Evolutionary conservation across 176 grass and related monocot species (phyloP).

Genomic region (Triticum dicoccoides): DNA sequence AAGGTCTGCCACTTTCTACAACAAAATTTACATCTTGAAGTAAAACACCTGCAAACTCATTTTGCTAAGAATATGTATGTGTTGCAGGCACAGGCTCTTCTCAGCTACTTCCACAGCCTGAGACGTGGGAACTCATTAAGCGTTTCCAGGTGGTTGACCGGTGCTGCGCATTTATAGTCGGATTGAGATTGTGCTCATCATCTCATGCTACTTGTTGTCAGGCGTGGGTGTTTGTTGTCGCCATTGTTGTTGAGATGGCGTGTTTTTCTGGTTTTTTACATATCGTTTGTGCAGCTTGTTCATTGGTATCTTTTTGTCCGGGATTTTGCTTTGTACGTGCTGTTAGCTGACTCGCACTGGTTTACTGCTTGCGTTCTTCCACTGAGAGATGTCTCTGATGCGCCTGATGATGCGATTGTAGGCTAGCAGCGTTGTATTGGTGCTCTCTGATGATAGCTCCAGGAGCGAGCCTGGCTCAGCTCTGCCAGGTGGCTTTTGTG

Average conservation of each 20-base stretch:
- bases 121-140: conserved; percentile 67
- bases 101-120: conserved; percentile 77
- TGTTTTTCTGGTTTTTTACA: neutral
- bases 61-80: neutral
- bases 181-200: conserved; percentile 28
- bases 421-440: neutral
- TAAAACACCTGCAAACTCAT: neutral
- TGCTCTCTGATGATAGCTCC: too few species aligned
- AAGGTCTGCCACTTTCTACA: conserved; percentile 39
- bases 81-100: conserved; percentile 74
- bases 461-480: too few species aligned
- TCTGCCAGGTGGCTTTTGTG: too few species aligned
- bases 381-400: neutral
- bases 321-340: conserved; percentile 45
- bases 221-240: neutral
- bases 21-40: neutral
- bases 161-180: conserved; percentile 4
- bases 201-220: neutral
- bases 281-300: conserved; percentile 30
- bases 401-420: too few species aligned
- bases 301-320: conserved; percentile 24
- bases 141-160: neutral
- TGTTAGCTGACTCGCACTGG: conserved; percentile 5
- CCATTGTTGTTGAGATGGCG: conserved; percentile 23
- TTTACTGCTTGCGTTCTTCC: conserved; percentile 9